phyloP scores from a whole-genome alignment of 1,284 basidiomycete genomes.

The Exobasidium cylindrosporum region DNA sequence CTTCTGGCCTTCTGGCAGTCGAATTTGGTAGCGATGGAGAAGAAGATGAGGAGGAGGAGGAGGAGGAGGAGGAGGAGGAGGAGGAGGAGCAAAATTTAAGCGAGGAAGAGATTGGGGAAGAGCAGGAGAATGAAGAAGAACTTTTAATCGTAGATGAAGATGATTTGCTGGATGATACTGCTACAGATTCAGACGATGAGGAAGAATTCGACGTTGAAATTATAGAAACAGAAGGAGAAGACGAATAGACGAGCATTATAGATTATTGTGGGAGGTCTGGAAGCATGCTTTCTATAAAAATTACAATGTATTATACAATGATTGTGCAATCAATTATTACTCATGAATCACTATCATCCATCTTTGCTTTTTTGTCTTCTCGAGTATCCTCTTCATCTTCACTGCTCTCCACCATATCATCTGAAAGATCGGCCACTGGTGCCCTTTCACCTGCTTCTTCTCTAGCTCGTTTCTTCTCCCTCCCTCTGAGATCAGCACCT shows the following conservation, averaged over 20 bases:
- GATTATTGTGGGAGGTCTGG: no score
- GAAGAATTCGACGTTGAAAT: constrained; percentile 4
- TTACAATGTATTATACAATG: neutral
- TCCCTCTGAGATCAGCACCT: constrained; percentile 65
- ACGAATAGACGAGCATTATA: constrained; percentile 5
- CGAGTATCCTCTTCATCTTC: neutral
- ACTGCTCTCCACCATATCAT: neutral
- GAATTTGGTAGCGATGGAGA: constrained; percentile 2
- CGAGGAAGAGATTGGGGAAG: neutral
- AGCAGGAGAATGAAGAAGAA: neutral
- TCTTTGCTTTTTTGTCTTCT: neutral
- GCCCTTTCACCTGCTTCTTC: constrained; percentile 53
- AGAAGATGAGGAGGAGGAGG: constrained; percentile 7
- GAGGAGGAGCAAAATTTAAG: neutral
- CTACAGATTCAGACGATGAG: neutral
- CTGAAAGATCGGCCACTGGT: neutral
- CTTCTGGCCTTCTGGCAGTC: constrained; percentile 11
- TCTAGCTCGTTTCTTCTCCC: constrained; percentile 64
- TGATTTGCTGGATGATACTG: neutral
- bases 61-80: neutral
- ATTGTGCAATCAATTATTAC: neutral
- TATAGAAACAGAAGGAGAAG: neutral
- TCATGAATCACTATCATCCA: neutral
- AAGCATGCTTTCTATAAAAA: no score
- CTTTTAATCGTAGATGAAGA: neutral